Conservation (phyloP, 1,284 basidiomycete genomes). For the Filobasidium uniguttulatum region DNA sequence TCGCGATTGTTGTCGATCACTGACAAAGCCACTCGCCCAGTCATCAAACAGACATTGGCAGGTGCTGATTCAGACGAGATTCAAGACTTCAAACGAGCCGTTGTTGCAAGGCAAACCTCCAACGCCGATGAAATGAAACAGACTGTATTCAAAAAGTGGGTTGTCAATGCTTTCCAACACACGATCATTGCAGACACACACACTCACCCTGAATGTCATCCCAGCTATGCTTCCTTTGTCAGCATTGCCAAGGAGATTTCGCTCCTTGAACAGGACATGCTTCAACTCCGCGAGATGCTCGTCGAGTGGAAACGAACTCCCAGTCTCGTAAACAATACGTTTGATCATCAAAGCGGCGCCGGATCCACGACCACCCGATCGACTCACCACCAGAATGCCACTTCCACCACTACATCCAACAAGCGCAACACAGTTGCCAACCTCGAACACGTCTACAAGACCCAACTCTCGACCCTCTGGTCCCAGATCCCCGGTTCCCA, state of each 20-base stretch:
- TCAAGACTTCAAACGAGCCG: constrained; percentile 30
- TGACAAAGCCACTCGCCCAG: constrained; percentile 4
- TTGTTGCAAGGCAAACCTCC: constrained; percentile 26
- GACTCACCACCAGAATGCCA: background rate
- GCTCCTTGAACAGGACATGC: constrained; percentile 91
- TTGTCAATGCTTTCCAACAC: background rate
- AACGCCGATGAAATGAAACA: constrained; percentile 24
- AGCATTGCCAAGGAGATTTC: constrained; percentile 94
- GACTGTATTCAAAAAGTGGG: background rate
- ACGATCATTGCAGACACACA: constrained; percentile 17
- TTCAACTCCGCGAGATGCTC: constrained; percentile 86
- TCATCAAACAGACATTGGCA: constrained; percentile 27
- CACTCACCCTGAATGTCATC: background rate
- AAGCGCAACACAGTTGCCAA: constrained; percentile 87
- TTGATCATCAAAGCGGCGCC: constrained; percentile 21
- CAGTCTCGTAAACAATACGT: constrained; percentile 47
- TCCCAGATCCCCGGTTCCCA: constrained; percentile 88
- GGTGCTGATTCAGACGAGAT: constrained; percentile 37
- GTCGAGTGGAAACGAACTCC: constrained; percentile 93
- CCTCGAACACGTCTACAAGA: constrained; percentile 81
- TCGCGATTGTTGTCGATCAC: background rate
- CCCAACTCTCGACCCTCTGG: constrained; percentile 84
- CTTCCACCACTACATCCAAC: background rate
- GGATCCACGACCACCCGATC: constrained; percentile 26
- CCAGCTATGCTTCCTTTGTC: constrained; percentile 89